These are phyloP conservation scores for Myriosclerotinia scirpicola DNA, from an alignment of 2,329 filamentous ascomycete genomes.

Conservation along the genomic window DNA sequence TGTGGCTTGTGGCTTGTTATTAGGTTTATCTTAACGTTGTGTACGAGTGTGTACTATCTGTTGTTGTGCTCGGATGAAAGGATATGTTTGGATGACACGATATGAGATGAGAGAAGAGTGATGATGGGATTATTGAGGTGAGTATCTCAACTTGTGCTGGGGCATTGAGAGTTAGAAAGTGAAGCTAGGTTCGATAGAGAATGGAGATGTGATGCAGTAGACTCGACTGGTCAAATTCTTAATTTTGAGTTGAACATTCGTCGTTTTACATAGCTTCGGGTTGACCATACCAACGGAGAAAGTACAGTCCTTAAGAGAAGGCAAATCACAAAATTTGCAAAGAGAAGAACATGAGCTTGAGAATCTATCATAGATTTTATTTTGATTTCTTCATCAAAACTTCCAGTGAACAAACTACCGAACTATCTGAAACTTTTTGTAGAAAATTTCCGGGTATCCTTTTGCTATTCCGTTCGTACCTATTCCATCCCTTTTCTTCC, in stretches of 20 bases:
- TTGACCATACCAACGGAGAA: background rate
- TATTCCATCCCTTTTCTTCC: background rate
- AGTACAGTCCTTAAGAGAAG: background rate
- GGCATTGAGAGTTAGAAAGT: background rate
- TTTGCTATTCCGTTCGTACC: background rate
- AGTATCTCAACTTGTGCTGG: background rate
- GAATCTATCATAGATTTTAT: slow-evolving; percentile 13
- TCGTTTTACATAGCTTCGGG: background rate
- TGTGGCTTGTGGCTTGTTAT: background rate
- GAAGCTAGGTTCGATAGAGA: background rate
- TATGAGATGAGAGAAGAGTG: background rate
- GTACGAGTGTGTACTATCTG: background rate
- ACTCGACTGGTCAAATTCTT: background rate
- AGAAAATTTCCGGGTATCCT: slow-evolving; percentile 19
- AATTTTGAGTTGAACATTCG: background rate
- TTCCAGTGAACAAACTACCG: background rate
- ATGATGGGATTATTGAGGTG: background rate
- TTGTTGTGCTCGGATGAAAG: background rate
- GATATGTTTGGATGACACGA: background rate
- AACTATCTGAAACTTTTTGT: slow-evolving; percentile 4
- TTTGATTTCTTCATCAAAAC: slow-evolving; percentile 10
- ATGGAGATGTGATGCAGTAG: too few species aligned
- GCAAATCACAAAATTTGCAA: background rate
- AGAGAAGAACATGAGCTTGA: background rate
- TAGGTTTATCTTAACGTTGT: background rate